Evolutionary conservation across 2,329 filamentous ascomycete species (phyloP), one percentile per base, ranked within the genome.

Genomic region (Tolypocladium pustulatum): DNA sequence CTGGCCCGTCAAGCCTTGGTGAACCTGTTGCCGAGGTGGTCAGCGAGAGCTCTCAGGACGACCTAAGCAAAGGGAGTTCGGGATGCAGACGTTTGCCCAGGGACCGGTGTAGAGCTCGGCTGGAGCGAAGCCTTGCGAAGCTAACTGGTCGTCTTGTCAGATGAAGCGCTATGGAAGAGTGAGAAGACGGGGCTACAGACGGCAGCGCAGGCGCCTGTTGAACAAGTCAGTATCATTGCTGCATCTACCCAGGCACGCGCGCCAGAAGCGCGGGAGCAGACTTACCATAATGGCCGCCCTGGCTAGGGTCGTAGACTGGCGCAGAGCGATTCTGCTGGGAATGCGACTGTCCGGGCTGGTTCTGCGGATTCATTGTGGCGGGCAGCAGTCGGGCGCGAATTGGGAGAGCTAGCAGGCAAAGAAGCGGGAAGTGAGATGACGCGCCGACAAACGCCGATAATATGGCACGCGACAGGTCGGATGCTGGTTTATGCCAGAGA

Each of bases 21-120:
- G 96, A 64, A 97, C 91, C 90, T 95, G 68, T 56, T 58, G 25
- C 58, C n/a, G n/a, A 7, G 25, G 4, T 30, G 37, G 46, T 60
- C 46, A 61, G 56, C 40, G 17, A 13, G 9, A 55, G 43, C 43
- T 17, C 20, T n/a, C 15, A 55, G 6, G 10, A 25, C 15, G 30
- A 13, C 17, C 17, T n/a, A 32, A 46, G 9, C 38, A 36, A 37
- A 17, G 53, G 30, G 34, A n/a, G 27, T 55, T 22, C 32, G 25
- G 46, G 43, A 43, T 13, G 76, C 84, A 69, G 78, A 94, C 93
- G 77, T 99, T 99, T 67, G 91, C 89, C 92, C 93, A 97, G 62
- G 91, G 88, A 20, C 92, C 92, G 1, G 90, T 93, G 75, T 97
- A 97, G 59, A 96, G 84, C 73, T 97, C 92, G 53, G 91, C 87